Percentiles rank a stretch among this genome's conserved stretches.
Evolutionary conservation across 495 filamentous ascomycete species (phyloP).

Genomic region (Aspergillus incahuasiensis): DNA sequence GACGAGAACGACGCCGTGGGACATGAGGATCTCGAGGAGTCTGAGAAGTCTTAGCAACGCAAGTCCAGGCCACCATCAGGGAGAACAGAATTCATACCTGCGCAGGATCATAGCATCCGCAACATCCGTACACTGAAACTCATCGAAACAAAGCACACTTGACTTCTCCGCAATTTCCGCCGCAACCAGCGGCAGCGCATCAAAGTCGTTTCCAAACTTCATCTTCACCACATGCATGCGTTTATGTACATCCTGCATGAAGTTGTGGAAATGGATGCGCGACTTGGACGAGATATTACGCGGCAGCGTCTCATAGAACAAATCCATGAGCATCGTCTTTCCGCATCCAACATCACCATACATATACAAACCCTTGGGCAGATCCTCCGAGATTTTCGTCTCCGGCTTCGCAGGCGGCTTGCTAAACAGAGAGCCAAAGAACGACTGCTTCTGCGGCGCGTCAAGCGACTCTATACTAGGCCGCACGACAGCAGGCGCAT

Average conservation of each 20-base stretch:
- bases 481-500: conserved; percentile 65
- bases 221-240: conserved; percentile 87
- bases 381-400: conserved; percentile 57
- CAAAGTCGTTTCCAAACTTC: conserved; percentile 81
- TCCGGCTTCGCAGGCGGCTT: conserved; percentile 32
- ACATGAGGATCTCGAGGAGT: conserved; percentile 84
- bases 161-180: conserved; percentile 83
- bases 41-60: conserved; percentile 34
- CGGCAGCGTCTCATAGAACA: conserved; percentile 94
- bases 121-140: conserved; percentile 98
- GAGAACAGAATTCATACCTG: conserved; percentile 38
- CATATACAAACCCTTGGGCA: conserved; percentile 89
- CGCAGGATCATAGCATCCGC: conserved; percentile 98
- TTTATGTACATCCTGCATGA: conserved; percentile 98
- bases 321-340: conserved; percentile 99
- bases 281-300: conserved; percentile 75
- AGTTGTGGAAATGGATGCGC: conserved; percentile 98
- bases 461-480: conserved; percentile 71
- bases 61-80: not conserved
- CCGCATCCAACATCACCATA: conserved; percentile 96
- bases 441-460: conserved; percentile 52
- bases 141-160: conserved; percentile 92
- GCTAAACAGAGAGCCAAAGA: conserved; percentile 70
- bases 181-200: conserved; percentile 87
- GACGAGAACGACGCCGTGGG: conserved; percentile 91